These are phyloP conservation scores for Bipolaris bicolor DNA, from an alignment of 2,329 filamentous ascomycete genomes.

Conservation along the genomic window DNA sequence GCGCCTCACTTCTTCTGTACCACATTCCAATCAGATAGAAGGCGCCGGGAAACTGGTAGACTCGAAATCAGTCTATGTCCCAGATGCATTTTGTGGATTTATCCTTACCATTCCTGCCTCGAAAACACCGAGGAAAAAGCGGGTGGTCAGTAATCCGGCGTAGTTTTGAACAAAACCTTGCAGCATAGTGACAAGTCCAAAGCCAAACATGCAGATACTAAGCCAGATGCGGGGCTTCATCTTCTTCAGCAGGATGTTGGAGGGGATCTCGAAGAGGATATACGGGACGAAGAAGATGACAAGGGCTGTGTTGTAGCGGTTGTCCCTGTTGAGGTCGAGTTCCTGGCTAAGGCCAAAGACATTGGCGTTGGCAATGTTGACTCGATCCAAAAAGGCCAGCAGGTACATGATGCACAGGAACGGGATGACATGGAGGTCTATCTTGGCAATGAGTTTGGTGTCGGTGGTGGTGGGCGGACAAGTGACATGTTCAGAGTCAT, in stretches of 20 bases:
- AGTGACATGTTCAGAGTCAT: slow-evolving; percentile 45
- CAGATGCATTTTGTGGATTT: too few relatives aligned
- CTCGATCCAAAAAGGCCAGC: slow-evolving; percentile 57
- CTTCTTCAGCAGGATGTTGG: slow-evolving; percentile 59
- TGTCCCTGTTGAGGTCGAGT: slow-evolving; percentile 50
- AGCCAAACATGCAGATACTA: slow-evolving; percentile 81
- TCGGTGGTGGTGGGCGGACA: slow-evolving; percentile 60
- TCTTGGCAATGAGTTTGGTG: slow-evolving; percentile 52
- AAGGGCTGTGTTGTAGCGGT: slow-evolving; percentile 58
- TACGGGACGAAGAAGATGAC: slow-evolving; percentile 63
- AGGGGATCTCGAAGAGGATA: slow-evolving; percentile 61
- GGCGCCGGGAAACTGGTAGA: slow-evolving; percentile 25
- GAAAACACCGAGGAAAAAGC: slow-evolving; percentile 77
- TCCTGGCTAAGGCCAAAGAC: slow-evolving; percentile 58
- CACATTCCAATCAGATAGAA: slow-evolving; percentile 83
- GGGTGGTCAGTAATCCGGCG: slow-evolving; percentile 74
- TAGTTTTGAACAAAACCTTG: slow-evolving; percentile 83
- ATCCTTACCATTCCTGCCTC: slow-evolving; percentile 31
- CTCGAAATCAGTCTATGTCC: too few relatives aligned
- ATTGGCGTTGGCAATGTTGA: slow-evolving; percentile 62
- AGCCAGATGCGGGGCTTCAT: slow-evolving; percentile 64
- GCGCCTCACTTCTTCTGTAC: slow-evolving; percentile 87
- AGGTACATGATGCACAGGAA: slow-evolving; percentile 59
- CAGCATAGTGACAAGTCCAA: slow-evolving; percentile 68
- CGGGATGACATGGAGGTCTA: slow-evolving; percentile 58